Evolutionary conservation across 1,284 basidiomycete genomes (phyloP), one percentile per base, ranked within the genome.

Genomic region (Thecaphora frezii): DNA sequence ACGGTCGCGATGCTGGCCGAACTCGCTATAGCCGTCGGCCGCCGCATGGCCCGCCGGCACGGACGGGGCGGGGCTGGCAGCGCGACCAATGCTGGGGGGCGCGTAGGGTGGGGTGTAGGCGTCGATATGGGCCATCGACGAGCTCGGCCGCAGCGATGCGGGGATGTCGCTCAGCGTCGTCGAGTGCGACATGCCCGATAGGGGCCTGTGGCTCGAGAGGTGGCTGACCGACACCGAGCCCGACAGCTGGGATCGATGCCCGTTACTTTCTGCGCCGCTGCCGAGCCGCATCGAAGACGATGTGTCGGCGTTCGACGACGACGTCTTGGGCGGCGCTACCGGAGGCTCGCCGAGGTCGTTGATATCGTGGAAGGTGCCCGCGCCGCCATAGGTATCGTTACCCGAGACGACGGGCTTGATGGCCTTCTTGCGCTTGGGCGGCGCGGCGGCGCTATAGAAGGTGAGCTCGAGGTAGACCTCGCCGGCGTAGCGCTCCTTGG

Each of bases 401-500:
- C 51, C 58, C 1, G 63, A 57, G 0, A 70, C 48, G 13, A 59
- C 44, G 5, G 69, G 59, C 51, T 66, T 58, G 44, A 46, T 44
- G 5, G 36, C 18, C n/a, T 59, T 58, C 37, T 50, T 66, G 66
- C 63, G 64, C 50, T 66, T 67, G 36, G 74, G 74, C 8, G 72
- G 71, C 16, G 74, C 71, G 13, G 62, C 70, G 23, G 71, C 60
- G 4, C 70, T 73, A 45, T 77, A 78, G 42, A 76, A 78, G 36
- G 76, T 78, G 41, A 78, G 68, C 51, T 78, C 76, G 47, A 78
- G 66, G 24, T 74, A 78, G 30, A 78, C 73, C 48, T 78, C 75
- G 33, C 76, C 76, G 18, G 71, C 69, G 44, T 74, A 77, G 13
- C 73, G 71, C 38, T 71, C 75, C 26, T 73, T 74, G 12, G 70